Evolutionary conservation across 2,329 filamentous ascomycete genomes (phyloP).

Genomic region (Neoarthrinium moseri): DNA sequence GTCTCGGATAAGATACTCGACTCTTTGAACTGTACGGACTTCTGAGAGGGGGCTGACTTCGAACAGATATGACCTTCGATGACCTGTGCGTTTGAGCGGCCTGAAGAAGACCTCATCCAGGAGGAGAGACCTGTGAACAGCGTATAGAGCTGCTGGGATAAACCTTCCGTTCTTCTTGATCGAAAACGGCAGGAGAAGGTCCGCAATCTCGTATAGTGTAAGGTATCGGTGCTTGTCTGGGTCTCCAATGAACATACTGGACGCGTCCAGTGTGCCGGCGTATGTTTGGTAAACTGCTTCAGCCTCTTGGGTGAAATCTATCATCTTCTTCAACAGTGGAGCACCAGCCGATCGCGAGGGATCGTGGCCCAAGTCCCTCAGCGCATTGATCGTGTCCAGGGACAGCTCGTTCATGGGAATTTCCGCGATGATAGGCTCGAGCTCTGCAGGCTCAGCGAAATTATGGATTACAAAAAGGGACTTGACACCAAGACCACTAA

Average conservation of each 20-base stretch:
- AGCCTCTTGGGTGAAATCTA: slow-evolving; percentile 39
- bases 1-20: slow-evolving; percentile 51
- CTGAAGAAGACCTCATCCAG: slow-evolving; percentile 62
- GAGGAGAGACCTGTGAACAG: slow-evolving; percentile 65
- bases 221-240: slow-evolving; percentile 39
- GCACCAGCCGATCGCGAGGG: slow-evolving; percentile 44
- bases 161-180: slow-evolving; percentile 36
- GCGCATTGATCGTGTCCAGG: slow-evolving; percentile 28
- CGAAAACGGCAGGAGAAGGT: slow-evolving; percentile 37
- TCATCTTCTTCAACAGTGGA: slow-evolving; percentile 46
- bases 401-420: slow-evolving; percentile 30
- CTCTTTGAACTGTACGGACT: slow-evolving; percentile 47
- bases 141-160: slow-evolving; percentile 57
- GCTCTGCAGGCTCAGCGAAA: slow-evolving; percentile 41
- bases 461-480: slow-evolving; percentile 49
- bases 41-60: slow-evolving; percentile 59
- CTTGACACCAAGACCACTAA: slow-evolving; percentile 40
- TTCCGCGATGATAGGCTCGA: slow-evolving; percentile 38
- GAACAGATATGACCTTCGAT: slow-evolving; percentile 56
- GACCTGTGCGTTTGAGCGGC: slow-evolving; percentile 45
- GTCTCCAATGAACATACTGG: slow-evolving; percentile 38
- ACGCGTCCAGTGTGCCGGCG: slow-evolving; percentile 46
- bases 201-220: slow-evolving; percentile 50
- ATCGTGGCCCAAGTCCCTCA: slow-evolving; percentile 36
- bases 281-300: slow-evolving; percentile 47